Evolutionary conservation across 2,329 filamentous ascomycete genomes (phyloP), one percentile per base, ranked within the genome.

Genomic region (Fulvia fulva): DNA sequence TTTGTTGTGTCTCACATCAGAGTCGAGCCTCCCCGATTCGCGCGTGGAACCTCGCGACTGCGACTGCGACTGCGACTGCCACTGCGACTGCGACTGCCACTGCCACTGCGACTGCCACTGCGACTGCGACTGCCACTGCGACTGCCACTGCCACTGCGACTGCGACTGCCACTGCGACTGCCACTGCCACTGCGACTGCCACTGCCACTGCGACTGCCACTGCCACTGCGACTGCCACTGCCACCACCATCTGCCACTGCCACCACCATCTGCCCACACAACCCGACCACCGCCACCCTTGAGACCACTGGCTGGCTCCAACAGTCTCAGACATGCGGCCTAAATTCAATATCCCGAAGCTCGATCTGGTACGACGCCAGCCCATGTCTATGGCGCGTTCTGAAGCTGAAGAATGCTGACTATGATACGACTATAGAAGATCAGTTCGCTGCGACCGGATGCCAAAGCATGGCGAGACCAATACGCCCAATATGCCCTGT

Each of bases 381-480:
- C 3, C 16, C 37, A 41, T n/a, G 16, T 2, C n/a, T n/a, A 41
- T n/a, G 12, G 37, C 37, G 37, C 37, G 14, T 19, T 41, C 37
- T 41, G 37, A 41, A 16, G 37, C 37, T 41, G 37, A 11, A 25
- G 44, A 12, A 52, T 54, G 52, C 60, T 66, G 41, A 63, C 55
- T 14, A 28, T 26, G 23, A 50, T 22, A 30, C 47, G 6, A 1
- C 8, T 47, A 46, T 60, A 70, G 68, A 69, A 69, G 57, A 62
- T 70, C 50, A 63, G 65, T 21, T 56, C 68, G 16, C 59, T 61
- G 53, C 67, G 66, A 60, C 41, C 65, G 47, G 67, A 68, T 41
- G 58, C 34, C 47, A 65, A 62, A 54, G 64, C 70, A 55, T 59
- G 63, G 58, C 64, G 56, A 70, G 73, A 65, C 60, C 66, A 61